Conservation (phyloP, 176 grass and related monocot species). For the Paspalum vaginatum region DNA sequence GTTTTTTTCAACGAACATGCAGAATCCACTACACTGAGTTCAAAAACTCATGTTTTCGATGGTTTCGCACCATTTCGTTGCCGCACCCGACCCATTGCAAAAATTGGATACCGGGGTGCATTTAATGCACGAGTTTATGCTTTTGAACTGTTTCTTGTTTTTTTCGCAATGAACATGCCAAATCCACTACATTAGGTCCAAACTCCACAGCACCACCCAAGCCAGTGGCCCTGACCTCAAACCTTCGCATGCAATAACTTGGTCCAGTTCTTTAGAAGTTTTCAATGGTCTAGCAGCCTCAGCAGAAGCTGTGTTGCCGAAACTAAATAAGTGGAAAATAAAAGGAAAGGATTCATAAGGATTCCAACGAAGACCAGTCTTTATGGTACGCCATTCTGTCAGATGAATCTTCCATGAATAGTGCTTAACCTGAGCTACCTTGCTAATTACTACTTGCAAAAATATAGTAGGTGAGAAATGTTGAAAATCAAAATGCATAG, state of each 20-base stretch:
- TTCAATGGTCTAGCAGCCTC: not conserved
- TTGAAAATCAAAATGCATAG: not conserved
- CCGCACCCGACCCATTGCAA: too few species aligned
- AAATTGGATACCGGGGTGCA: too few species aligned
- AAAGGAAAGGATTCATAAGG: not conserved
- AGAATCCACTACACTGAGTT: too few species aligned
- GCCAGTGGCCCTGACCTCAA: not conserved
- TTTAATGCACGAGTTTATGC: too few species aligned
- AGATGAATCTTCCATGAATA: not conserved
- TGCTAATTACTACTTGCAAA: not conserved
- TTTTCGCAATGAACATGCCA: too few species aligned
- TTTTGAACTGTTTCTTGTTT: too few species aligned
- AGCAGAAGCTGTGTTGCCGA: not conserved
- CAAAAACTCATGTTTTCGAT: too few species aligned
- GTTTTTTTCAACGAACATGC: too few species aligned
- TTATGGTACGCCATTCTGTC: not conserved
- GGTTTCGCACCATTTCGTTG: too few species aligned
- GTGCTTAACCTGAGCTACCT: not conserved
- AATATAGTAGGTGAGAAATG: not conserved
- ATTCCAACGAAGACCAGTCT: not conserved
- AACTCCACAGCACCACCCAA: not conserved
- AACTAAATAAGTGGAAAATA: conserved; percentile 4
- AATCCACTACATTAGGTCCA: too few species aligned
- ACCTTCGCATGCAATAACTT: not conserved
- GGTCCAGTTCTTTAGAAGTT: not conserved